Conservation (phyloP, 148 eudicot genomes). For the Rhododendron williamsianum region DNA sequence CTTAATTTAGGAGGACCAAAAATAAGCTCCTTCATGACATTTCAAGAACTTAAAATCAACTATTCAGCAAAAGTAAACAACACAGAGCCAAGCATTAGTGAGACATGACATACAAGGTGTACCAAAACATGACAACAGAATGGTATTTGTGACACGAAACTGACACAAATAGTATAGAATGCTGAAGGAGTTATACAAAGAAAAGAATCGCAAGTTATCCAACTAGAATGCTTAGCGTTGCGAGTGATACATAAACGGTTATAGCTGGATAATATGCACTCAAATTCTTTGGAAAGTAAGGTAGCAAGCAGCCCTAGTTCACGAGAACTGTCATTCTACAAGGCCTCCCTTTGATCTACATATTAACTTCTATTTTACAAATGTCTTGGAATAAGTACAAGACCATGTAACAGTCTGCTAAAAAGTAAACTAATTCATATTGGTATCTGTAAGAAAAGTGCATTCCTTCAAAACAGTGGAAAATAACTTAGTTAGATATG, state of each 20-base stretch:
- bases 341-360: neutral
- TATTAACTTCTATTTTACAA: neutral
- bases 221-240: neutral
- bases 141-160: neutral
- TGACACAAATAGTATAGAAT: neutral
- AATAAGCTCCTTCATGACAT: neutral
- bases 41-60: neutral
- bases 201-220: neutral
- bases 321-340: neutral
- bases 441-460: neutral
- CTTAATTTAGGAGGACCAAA: neutral
- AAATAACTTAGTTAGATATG: neutral
- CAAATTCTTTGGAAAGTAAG: neutral
- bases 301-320: conserved; percentile 1
- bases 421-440: neutral
- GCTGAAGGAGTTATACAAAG: neutral
- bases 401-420: neutral
- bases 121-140: neutral
- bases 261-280: neutral
- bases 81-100: neutral
- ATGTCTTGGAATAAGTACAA: neutral
- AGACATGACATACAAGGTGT: neutral
- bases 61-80: neutral
- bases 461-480: neutral
- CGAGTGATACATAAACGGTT: neutral